Evolutionary conservation across 768 basidiomycete genomes (phyloP).

Genomic region (Botryobasidium botryosum): DNA sequence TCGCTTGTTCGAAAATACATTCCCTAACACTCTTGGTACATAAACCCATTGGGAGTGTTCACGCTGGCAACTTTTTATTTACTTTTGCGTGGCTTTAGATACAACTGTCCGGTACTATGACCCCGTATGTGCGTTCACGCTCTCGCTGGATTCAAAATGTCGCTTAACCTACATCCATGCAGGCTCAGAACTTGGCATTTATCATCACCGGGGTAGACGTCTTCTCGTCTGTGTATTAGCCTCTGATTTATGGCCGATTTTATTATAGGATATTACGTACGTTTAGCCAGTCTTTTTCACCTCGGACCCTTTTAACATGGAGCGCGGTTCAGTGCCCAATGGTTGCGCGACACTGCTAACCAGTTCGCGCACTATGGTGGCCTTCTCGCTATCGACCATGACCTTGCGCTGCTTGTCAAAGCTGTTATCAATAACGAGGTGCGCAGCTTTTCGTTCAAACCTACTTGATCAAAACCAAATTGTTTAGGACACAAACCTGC

Average conservation of each 20-base stretch:
- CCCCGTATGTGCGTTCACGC: slow-evolving; percentile 22
- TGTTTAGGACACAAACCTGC: slow-evolving; percentile 25
- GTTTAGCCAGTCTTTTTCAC: slow-evolving; percentile 16
- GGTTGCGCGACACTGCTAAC: slow-evolving; percentile 70
- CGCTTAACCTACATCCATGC: neutral
- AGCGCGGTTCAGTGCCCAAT: slow-evolving; percentile 41
- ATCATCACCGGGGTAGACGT: slow-evolving; percentile 65
- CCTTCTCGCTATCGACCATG: slow-evolving; percentile 37
- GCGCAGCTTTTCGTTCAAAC: slow-evolving; percentile 2
- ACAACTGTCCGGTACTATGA: slow-evolving; percentile 67
- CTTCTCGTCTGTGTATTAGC: slow-evolving; percentile 16
- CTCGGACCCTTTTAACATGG: neutral
- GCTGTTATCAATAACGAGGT: slow-evolving; percentile 74
- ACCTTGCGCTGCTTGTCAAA: slow-evolving; percentile 48
- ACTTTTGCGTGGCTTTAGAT: slow-evolving; percentile 27
- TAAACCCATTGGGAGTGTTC: neutral
- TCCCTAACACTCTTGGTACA: slow-evolving; percentile 64
- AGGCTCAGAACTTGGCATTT: slow-evolving; percentile 58
- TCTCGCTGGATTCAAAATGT: neutral
- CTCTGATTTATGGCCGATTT: neutral
- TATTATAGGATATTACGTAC: slow-evolving; percentile 50
- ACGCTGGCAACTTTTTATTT: no score
- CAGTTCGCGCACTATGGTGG: slow-evolving; percentile 56
- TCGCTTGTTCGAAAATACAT: slow-evolving; percentile 64
- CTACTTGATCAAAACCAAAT: neutral